Base-by-base conservation (phyloP, 495 filamentous ascomycete genomes). In the Ascobolus immersus region DNA sequence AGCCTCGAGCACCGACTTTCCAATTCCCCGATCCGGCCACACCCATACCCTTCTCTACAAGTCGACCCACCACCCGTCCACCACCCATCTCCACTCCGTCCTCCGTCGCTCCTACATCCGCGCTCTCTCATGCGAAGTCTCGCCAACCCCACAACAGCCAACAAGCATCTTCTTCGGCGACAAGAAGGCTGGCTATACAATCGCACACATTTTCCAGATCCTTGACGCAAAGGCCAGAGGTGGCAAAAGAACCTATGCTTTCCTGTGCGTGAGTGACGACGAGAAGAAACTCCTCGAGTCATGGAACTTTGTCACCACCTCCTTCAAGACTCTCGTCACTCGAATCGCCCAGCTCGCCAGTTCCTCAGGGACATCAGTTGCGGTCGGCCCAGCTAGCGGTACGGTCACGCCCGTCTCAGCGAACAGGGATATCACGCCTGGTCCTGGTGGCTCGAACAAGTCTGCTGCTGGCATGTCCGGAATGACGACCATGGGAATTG, bases 81-180 rank as follows among this genome's bases (percentile, higher is more conserved):
- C 69, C n/a, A 64, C 75, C 9, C 55, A 58, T 4, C 73, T 74
- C n/a, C 91, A 79, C 50, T 74, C 81, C 13, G 65, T 82, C 17
- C 63, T 92, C 20, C 75, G 84, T 29, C 71, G 76, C 31, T 78
- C 78, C 5, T 84, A 73, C 37, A 66, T 93, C 40, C 75, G 80
- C 35, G 81, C 82, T 0, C 60, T 92, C 13, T 84, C 76, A 24
- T 73, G 75, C 40, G 82, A 93, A 45, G 71, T 71, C 3, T 67
- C 90, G 1, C 82, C 84, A 3, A 73, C 71, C 11, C 67, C 72
- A 2, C 44, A 59, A 11, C 81, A 82, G 0, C 77, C 77, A 8
- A n/a, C n/a, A n/a, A n/a, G n/a, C n/a, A 62, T 93, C 25, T 78
- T 77, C 43, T 93, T 92, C 41, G 80, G 80, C 17, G 81, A 91